A percentile compares a stretch with the other conserved stretches of the same genome.
phyloP scores from a whole-genome alignment of 106 monocot genomes.

The Phalaenopsis aphrodite region DNA sequence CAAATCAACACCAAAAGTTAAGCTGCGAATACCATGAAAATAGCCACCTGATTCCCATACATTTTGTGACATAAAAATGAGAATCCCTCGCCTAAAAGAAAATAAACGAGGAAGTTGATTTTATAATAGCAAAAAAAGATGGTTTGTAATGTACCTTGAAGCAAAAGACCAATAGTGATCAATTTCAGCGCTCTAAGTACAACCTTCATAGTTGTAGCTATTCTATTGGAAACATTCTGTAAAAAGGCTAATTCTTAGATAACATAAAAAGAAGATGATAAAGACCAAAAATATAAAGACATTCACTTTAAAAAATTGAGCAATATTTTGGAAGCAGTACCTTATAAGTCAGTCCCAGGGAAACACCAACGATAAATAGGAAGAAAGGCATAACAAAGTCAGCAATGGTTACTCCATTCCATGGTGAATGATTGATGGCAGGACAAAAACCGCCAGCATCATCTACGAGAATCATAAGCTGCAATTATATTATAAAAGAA shows the following conservation, averaged over 20 bases:
- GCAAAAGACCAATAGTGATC: conserved; percentile 39
- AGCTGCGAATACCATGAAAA: conserved; percentile 48
- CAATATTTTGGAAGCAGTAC: conserved; percentile 16
- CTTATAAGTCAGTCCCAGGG: conserved; percentile 77
- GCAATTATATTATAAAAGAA: conserved; percentile 11
- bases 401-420: conserved; percentile 79
- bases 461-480: conserved; percentile 98
- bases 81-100: not conserved
- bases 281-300: not conserved
- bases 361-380: conserved; percentile 90
- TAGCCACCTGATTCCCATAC: conserved; percentile 37
- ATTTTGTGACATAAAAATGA: not conserved
- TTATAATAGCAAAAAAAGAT: not conserved
- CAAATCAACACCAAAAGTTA: conserved; percentile 66
- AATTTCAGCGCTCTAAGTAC: conserved; percentile 45
- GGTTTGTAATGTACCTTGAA: conserved; percentile 45
- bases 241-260: conserved; percentile 1
- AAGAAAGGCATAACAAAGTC: conserved; percentile 99
- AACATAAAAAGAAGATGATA: not conserved
- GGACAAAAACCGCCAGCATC: conserved; percentile 67
- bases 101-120: not conserved
- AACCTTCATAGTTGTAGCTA: conserved; percentile 39
- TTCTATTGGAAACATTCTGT: conserved; percentile 53
- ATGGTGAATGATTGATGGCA: conserved; percentile 85
- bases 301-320: not conserved